Evolutionary conservation across 371 early-diverging fungal genomes (phyloP).

Genomic region (Syncephalastrum racemosum): DNA sequence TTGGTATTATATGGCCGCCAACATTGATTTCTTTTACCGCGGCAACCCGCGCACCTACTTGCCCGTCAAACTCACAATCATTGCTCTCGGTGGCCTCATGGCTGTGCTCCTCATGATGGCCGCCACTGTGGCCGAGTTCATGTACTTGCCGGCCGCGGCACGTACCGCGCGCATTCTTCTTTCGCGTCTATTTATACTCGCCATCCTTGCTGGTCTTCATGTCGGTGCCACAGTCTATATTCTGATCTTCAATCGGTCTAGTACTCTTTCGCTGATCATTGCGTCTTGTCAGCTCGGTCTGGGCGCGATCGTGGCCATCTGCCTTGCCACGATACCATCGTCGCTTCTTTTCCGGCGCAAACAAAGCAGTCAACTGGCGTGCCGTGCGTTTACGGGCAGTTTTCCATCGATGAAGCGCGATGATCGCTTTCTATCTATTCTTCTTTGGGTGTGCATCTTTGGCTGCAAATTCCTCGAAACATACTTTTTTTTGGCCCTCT

Average conservation of each 20-base stretch:
- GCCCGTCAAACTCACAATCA: conserved; percentile 60
- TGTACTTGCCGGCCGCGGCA: conserved; percentile 59
- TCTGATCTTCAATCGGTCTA: conserved; percentile 39
- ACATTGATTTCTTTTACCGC: conserved; percentile 66
- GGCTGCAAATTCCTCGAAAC: conserved; percentile 79
- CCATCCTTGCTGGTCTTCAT: conserved; percentile 58
- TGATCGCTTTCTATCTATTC: conserved; percentile 70
- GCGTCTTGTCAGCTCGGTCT: conserved; percentile 65
- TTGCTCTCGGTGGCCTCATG: conserved; percentile 74
- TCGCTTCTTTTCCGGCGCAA: conserved; percentile 56
- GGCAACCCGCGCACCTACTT: conserved; percentile 20
- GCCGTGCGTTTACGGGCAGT: conserved; percentile 77
- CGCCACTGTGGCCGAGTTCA: conserved; percentile 71
- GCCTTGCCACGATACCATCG: conserved; percentile 66
- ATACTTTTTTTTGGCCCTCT: conserved; percentile 79
- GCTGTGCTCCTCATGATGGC: conserved; percentile 65
- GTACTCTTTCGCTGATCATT: conserved; percentile 49
- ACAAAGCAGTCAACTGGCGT: conserved; percentile 50
- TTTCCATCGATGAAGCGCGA: conserved; percentile 66
- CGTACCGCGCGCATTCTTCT: conserved; percentile 56
- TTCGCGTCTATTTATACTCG: conserved; percentile 57
- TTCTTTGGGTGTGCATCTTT: conserved; percentile 78
- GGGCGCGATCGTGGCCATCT: conserved; percentile 65
- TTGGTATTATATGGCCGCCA: conserved; percentile 81
- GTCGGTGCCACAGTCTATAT: conserved; percentile 67